Evolutionary conservation across 2,329 filamentous ascomycete species (phyloP), one percentile per base, ranked within the genome.

Genomic region (Thermothelomyces thermophilus): DNA sequence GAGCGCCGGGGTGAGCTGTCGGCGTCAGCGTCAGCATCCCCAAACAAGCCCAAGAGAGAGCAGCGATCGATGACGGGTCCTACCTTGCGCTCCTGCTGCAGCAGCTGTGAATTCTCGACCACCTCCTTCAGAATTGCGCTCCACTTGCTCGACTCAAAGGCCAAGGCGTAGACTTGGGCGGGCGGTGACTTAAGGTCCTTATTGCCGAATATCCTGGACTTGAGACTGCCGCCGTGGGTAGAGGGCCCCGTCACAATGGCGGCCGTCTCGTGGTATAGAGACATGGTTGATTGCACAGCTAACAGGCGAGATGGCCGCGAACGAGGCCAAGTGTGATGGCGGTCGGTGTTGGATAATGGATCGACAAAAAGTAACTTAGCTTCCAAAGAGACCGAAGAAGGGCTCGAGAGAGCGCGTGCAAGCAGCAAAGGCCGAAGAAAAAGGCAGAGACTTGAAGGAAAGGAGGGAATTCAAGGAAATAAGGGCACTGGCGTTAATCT

Each of bases 231-330:
- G n/a, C 85, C 84, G 3, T 75, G n/a, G 79, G 56, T 77, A 1
- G 79, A 70, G 3, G 82, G 70, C 6, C 76, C 77, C 3, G 78
- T 77, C 49, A 98, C 71, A 31, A 96, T 73, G 13, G 83, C 76
- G 3, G 86, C 89, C 6, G 90, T 86, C 72, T 97, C 93, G 66
- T 95, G 86, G 67, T 98, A 98, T 50, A 98, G 84, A 41, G 90
- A 95, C 91, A 97, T 97, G 43, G 35, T 20, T 37, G 7, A 4
- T 7, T 37, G 17, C 16, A 16, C n/a, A n/a, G n/a, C n/a, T n/a
- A n/a, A n/a, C n/a, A n/a, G n/a, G n/a, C n/a, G n/a, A 19, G 13
- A 37, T 37, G 35, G 35, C 11, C 13, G 24, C 24, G 24, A 26
- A 26, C 9, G 24, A 26, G 24, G 24, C 24, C 24, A 26, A 26